phyloP scores from a whole-genome alignment of 2,329 filamentous ascomycete genomes.

The Hymenoscyphus infarciens region DNA sequence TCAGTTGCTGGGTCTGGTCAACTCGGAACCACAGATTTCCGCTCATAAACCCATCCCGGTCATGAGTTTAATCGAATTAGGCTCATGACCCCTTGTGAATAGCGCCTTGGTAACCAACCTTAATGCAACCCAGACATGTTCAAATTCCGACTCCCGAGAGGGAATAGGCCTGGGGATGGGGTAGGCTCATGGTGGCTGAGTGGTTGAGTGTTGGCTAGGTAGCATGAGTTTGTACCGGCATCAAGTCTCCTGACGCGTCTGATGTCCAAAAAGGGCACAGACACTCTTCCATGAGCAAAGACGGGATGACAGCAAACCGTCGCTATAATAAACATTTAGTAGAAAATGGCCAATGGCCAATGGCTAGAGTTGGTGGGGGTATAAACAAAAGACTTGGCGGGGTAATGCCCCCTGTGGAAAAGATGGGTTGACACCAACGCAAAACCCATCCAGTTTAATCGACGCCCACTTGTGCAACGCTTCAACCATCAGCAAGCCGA shows the following conservation, averaged over 20 bases:
- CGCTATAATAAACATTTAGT: constrained; percentile 23
- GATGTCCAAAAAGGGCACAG: constrained; percentile 23
- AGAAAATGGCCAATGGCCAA: constrained; percentile 24
- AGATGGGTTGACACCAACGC: constrained; percentile 21
- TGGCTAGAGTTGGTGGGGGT: constrained; percentile 13
- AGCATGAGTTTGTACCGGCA: constrained; percentile 21
- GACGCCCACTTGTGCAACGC: constrained; percentile 22
- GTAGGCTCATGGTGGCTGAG: neutral
- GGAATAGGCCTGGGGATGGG: neutral
- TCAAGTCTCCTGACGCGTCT: constrained; percentile 20
- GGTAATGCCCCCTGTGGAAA: constrained; percentile 20
- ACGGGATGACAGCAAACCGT: constrained; percentile 23
- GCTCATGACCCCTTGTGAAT: constrained; percentile 19
- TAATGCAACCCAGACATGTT: constrained; percentile 16
- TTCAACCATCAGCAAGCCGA: constrained; percentile 17
- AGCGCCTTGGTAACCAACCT: constrained; percentile 17
- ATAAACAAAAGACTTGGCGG: constrained; percentile 21
- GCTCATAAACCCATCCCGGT: constrained; percentile 21
- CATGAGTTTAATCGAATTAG: constrained; percentile 24
- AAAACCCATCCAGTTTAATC: constrained; percentile 31
- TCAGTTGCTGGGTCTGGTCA: constrained; percentile 12
- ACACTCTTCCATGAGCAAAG: constrained; percentile 16
- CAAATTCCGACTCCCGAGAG: constrained; percentile 6
- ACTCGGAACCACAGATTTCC: constrained; percentile 28
- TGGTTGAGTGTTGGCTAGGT: constrained; percentile 4